These are phyloP conservation scores for Scutellaria baicalensis DNA, from an alignment of 257 asterid genomes.

Conservation along the genomic window DNA sequence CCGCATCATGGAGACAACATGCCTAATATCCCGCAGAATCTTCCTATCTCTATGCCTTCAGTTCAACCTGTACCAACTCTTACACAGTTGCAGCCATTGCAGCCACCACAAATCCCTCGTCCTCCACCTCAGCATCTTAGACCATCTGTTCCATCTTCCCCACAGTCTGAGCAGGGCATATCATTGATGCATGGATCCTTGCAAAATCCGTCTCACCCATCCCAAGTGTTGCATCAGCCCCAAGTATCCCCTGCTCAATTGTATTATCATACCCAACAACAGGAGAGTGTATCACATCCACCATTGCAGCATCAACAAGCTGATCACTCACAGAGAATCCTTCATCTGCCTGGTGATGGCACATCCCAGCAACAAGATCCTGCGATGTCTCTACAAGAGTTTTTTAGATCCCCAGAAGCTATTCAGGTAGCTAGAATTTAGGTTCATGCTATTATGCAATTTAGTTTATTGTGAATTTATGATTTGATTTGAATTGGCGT, in stretches of 20 bases:
- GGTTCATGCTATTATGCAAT: not conserved
- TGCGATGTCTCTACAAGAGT: slow-evolving; percentile 60
- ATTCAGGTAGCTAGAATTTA: slow-evolving; percentile 47
- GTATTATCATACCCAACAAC: slow-evolving; percentile 49
- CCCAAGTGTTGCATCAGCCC: slow-evolving; percentile 37
- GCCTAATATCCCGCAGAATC: slow-evolving; percentile 42
- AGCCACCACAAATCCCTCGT: slow-evolving; percentile 88
- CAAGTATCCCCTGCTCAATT: slow-evolving; percentile 33
- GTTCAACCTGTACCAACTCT: slow-evolving; percentile 44
- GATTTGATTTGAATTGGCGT: slow-evolving; percentile 2
- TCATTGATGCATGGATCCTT: slow-evolving; percentile 47
- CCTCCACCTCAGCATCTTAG: slow-evolving; percentile 76
- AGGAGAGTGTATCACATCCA: slow-evolving; percentile 31
- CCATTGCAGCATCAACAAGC: slow-evolving; percentile 35
- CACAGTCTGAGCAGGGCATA: slow-evolving; percentile 61
- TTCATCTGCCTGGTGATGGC: slow-evolving; percentile 35
- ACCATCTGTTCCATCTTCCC: slow-evolving; percentile 65
- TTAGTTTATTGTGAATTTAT: not conserved
- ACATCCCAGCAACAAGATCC: slow-evolving; percentile 61
- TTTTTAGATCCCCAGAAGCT: slow-evolving; percentile 70
- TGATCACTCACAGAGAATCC: slow-evolving; percentile 32
- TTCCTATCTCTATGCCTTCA: slow-evolving; percentile 41
- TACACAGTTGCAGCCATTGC: slow-evolving; percentile 77
- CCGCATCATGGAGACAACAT: slow-evolving; percentile 59
- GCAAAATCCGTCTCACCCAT: slow-evolving; percentile 30